A percentile compares a stretch with the other conserved stretches of the same genome.
These are phyloP conservation scores for Trichoderma parareesei DNA, from an alignment of 495 filamentous ascomycete genomes.

Conservation along the genomic window DNA sequence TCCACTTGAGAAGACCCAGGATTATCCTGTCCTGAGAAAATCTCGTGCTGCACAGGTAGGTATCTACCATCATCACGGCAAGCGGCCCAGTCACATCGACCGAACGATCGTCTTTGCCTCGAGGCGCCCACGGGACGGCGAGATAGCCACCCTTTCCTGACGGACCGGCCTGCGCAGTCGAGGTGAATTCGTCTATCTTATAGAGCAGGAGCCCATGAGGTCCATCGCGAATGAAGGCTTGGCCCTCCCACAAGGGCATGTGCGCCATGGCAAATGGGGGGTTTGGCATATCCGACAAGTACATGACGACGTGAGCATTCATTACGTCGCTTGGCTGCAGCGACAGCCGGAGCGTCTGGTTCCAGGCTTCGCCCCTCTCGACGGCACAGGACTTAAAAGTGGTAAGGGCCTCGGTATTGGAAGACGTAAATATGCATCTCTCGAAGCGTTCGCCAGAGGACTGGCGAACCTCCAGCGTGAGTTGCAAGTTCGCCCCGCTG, in stretches of 20 bases:
- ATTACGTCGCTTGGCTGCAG: conserved; percentile 75
- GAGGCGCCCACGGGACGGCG: conserved; percentile 66
- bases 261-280: conserved; percentile 84
- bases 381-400: conserved; percentile 83
- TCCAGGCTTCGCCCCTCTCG: conserved; percentile 71
- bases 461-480: conserved; percentile 81
- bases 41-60: conserved; percentile 88
- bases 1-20: conserved; percentile 79
- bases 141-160: conserved; percentile 74
- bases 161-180: conserved; percentile 39
- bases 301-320: conserved; percentile 81
- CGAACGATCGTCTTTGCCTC: conserved; percentile 52
- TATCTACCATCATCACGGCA: conserved; percentile 69
- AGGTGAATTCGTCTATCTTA: conserved; percentile 79
- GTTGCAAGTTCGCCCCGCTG: conserved; percentile 66
- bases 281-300: conserved; percentile 71
- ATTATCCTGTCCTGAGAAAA: conserved; percentile 92
- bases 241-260: conserved; percentile 88
- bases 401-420: conserved; percentile 63
- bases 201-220: conserved; percentile 76
- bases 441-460: conserved; percentile 72
- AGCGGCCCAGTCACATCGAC: conserved; percentile 70
- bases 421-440: conserved; percentile 77
- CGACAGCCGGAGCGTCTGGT: conserved; percentile 75
- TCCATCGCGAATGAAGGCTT: conserved; percentile 86